Evolutionary conservation across 1,284 basidiomycete genomes (phyloP).

Genomic region (Trichosporon sp.): DNA sequence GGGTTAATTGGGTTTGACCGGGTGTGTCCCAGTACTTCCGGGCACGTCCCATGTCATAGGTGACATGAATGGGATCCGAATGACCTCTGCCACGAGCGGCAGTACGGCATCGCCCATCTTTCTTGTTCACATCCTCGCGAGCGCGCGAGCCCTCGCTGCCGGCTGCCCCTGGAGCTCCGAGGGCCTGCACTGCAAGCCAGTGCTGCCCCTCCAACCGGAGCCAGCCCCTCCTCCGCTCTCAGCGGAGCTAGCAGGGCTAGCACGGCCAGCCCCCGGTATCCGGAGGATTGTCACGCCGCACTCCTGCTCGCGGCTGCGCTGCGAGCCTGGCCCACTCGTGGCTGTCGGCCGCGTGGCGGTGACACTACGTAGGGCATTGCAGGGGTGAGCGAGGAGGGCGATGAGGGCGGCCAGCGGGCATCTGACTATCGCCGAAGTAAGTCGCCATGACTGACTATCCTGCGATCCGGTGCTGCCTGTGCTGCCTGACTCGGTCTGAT

Average conservation of each 20-base stretch:
- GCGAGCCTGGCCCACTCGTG: not conserved
- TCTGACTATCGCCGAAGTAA: not conserved
- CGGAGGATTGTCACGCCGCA: conserved; percentile 9
- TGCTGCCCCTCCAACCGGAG: no score
- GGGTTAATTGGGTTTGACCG: not conserved
- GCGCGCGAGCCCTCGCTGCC: no score
- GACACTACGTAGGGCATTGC: not conserved
- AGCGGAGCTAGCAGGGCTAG: no score
- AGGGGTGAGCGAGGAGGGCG: not conserved
- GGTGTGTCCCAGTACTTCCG: no score
- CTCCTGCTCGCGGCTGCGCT: no score
- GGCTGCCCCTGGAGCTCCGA: not conserved
- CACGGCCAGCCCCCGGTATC: not conserved
- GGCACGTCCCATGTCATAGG: not conserved
- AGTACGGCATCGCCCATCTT: conserved; percentile 16
- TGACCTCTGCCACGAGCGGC: conserved; percentile 13
- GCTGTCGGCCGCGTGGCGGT: not conserved
- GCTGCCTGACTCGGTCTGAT: not conserved
- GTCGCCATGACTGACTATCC: not conserved
- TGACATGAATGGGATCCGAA: not conserved
- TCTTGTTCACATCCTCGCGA: conserved; percentile 10
- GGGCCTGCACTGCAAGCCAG: not conserved
- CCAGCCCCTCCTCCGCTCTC: not conserved
- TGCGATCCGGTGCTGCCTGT: not conserved
- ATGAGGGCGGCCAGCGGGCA: not conserved